phyloP scores from a whole-genome alignment of 148 eudicot species.

The Talinum fruticosum region DNA sequence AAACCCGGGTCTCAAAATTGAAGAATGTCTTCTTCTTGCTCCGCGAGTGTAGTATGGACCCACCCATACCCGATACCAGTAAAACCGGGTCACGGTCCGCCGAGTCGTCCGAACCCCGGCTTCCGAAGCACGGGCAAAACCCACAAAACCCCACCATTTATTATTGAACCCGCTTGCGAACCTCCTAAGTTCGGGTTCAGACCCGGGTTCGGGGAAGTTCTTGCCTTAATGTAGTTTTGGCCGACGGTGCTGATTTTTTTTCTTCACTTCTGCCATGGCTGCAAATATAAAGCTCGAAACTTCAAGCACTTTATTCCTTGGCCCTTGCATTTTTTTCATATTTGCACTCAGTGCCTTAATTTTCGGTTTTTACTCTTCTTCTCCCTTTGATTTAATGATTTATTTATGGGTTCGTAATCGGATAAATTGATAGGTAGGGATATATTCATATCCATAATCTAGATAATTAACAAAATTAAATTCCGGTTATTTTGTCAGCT shows the following conservation, averaged over 20 bases:
- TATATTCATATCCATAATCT: no score
- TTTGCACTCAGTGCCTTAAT: background rate
- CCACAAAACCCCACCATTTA: conserved; percentile 31
- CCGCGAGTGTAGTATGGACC: conserved; percentile 68
- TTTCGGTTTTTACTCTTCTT: background rate
- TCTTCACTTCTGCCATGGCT: background rate
- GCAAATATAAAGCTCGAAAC: background rate
- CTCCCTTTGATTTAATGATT: no score
- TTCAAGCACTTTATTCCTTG: background rate
- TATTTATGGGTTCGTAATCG: no score
- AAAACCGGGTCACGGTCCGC: conserved; percentile 68
- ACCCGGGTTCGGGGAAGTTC: background rate
- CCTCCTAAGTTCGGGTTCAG: background rate
- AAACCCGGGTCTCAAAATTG: conserved; percentile 60
- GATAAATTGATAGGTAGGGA: no score
- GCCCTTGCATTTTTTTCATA: background rate
- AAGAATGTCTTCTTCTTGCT: conserved; percentile 46
- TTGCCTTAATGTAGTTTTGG: background rate
- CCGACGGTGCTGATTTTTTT: background rate
- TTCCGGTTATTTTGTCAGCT: no score
- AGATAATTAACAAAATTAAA: no score
- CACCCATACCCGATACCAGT: conserved; percentile 66
- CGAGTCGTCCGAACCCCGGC: conserved; percentile 31
- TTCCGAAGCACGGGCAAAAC: conserved; percentile 44
- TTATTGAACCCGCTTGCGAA: background rate